phyloP scores from a whole-genome alignment of 1,139 yeast species.

The Suhomyces panamericanus region DNA sequence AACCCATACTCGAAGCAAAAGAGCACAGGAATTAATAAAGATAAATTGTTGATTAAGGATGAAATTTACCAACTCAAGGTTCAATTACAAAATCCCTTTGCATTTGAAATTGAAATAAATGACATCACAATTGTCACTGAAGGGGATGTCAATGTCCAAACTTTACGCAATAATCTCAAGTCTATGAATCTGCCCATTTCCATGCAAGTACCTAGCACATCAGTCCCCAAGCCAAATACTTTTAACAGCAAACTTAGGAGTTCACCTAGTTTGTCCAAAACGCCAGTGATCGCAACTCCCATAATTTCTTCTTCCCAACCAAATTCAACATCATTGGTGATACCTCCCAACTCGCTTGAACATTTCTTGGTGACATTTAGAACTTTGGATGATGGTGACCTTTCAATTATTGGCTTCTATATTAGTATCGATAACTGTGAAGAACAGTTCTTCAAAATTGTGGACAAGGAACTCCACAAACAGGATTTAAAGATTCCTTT shows the following conservation, averaged over 20 bases:
- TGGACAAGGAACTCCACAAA: conserved; percentile 27
- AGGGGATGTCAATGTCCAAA: conserved; percentile 29
- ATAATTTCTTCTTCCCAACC: conserved; percentile 4
- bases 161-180: conserved; percentile 21
- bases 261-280: background rate
- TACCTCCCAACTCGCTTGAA: conserved; percentile 34
- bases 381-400: conserved; percentile 33
- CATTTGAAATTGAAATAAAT: conserved; percentile 66
- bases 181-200: conserved; percentile 6
- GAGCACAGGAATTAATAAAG: conserved; percentile 21
- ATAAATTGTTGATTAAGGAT: conserved; percentile 50
- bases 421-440: conserved; percentile 31
- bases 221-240: background rate
- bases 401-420: conserved; percentile 35
- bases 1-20: conserved; percentile 34
- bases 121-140: conserved; percentile 49
- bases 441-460: conserved; percentile 31
- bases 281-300: conserved; percentile 2
- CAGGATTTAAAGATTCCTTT: conserved; percentile 16
- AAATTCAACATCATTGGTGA: conserved; percentile 9
- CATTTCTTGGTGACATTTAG: conserved; percentile 38
- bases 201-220: background rate
- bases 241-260: conserved; percentile 3
- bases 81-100: conserved; percentile 76
- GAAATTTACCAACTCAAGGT: conserved; percentile 57